Base-by-base conservation (phyloP, 352 stramenopile genomes). In the Elongisporangium undulatum region DNA sequence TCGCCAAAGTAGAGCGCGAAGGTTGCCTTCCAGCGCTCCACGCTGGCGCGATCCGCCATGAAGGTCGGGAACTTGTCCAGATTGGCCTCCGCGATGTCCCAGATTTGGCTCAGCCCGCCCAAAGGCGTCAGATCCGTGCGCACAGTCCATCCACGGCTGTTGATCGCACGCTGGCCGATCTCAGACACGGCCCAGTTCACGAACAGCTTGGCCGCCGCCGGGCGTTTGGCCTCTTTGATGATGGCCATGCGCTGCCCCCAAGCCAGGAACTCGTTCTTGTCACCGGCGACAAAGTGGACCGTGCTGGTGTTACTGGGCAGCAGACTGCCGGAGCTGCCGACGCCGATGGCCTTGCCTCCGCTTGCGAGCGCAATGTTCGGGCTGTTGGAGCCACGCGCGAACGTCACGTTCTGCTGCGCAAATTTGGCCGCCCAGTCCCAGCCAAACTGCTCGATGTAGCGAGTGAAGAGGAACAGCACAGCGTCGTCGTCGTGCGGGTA, bases 1-100 rank as follows among this genome's bases (percentile, higher is more conserved):
- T 88, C 75, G 21, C 73, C 73, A 53, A 88, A 75, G 78, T 82
- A 85, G 24, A 88, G 50, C 45, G 66, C 38, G 50, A 88, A 79
- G 12, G 71, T 87, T 48, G 58, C 20, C 39, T 68, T 68, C 55
- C 71, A 69, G 19, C 67, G 49, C 61, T 87, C 77, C 19, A 79
- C 48, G 12, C 48, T 17, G 38, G 67, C 73, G 41, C 73, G 75
- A 60, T 85, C 71, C 41, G 67, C 70, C 75, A 85, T 85, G 59
- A 79, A 87, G 49, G 48, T 62, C 0, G 54, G 63, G 67, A 58
- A 58, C n/a, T 9, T 49, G 19, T 24, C 16, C 17, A 39, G 12
- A 41, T 58, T 58, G 15, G 53, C 53, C 53, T 58, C 53, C 10
- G 16, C 12, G 20, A 58, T 45, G 12, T 58, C 38, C 53, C 53